phyloP scores from a whole-genome alignment of 306 rosid genomes.

The Trichosanthes truncata region DNA sequence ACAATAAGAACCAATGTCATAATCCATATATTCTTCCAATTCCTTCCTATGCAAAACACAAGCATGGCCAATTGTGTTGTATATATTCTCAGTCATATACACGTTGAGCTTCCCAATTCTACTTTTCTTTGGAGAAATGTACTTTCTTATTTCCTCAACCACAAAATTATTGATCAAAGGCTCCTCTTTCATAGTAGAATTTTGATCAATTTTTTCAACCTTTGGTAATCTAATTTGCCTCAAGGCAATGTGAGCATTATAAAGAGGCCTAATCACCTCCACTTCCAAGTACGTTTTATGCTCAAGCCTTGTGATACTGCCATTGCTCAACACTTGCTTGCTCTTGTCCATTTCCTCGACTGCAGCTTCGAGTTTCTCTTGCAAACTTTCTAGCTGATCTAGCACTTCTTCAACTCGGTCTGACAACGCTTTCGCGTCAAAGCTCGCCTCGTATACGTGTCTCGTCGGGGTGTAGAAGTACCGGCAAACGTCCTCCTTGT shows the following conservation, averaged over 20 bases:
- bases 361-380: slow-evolving; percentile 55
- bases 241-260: slow-evolving; percentile 53
- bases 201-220: slow-evolving; percentile 26
- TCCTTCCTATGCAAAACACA: slow-evolving; percentile 63
- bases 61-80: slow-evolving; percentile 83
- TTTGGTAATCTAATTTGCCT: slow-evolving; percentile 58
- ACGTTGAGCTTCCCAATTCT: slow-evolving; percentile 47
- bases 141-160: slow-evolving; percentile 78
- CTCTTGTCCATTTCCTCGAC: slow-evolving; percentile 49
- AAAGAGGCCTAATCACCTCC: slow-evolving; percentile 72
- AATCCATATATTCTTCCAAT: slow-evolving; percentile 72
- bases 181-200: slow-evolving; percentile 49
- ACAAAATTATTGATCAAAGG: slow-evolving; percentile 66
- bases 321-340: slow-evolving; percentile 25
- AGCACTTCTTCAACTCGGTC: slow-evolving; percentile 59
- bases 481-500: slow-evolving; percentile 49
- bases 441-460: slow-evolving; percentile 28
- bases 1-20: slow-evolving; percentile 89
- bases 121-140: slow-evolving; percentile 77
- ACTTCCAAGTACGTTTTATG: slow-evolving; percentile 50
- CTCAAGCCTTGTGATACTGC: slow-evolving; percentile 27
- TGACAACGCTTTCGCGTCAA: slow-evolving; percentile 49
- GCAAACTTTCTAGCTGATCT: slow-evolving; percentile 44
- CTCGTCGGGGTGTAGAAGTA: slow-evolving; percentile 30
- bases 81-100: slow-evolving; percentile 48